Evolutionary conservation across 2,329 filamentous ascomycete species (phyloP), one percentile per base, ranked within the genome.

Genomic region (Aspergillus sp.): DNA sequence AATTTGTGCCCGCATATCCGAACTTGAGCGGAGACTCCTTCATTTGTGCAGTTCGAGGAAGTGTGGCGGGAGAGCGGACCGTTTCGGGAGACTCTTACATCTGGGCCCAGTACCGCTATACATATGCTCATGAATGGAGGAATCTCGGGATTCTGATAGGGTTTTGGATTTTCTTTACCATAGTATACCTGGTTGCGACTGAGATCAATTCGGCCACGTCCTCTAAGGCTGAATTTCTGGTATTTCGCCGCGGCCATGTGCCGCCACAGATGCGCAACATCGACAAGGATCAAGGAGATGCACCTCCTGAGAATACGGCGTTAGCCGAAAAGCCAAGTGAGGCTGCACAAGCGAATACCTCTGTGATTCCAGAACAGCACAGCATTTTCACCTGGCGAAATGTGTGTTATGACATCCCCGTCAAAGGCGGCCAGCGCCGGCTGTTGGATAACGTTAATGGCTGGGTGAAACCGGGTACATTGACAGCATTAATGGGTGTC

Each of bases 131-230:
- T 59, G 76, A 83, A 4, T 89, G 86, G 86, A 76, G 88, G 9
- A 90, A 91, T 67, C 81, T 89, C 57, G 88, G 88, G 1, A 89
- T 91, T 55, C 70, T 90, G 2, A 68, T 87, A 15, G 87, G 72
- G 0, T 89, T 90, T 71, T 73, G 88, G 51, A 64, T 89, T 30
- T 83, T 81, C 55, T 90, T 90, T 75, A 83, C 87, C 74, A 57
- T 73, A 3, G 63, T 87, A 1, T 90, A 91, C 73, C 82, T 90
- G 51, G 46, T 83, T 15, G 83, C 84, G 0, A 82, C 83, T 0
- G 88, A 91, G 66, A 62, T 88, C 64, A 89, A 89, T 71, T 86
- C 87, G 0, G 78, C 82, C 1, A 84, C 82, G 0, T 76, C 78
- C 2, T 88, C 84, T 51, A 86, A 83, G 1, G 88, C 86, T 0